Percentiles rank a stretch among this genome's conserved stretches.
These are phyloP conservation scores for Nothophytophthora sp. DNA, from an alignment of 352 stramenopile genomes.

Conservation along the genomic window DNA sequence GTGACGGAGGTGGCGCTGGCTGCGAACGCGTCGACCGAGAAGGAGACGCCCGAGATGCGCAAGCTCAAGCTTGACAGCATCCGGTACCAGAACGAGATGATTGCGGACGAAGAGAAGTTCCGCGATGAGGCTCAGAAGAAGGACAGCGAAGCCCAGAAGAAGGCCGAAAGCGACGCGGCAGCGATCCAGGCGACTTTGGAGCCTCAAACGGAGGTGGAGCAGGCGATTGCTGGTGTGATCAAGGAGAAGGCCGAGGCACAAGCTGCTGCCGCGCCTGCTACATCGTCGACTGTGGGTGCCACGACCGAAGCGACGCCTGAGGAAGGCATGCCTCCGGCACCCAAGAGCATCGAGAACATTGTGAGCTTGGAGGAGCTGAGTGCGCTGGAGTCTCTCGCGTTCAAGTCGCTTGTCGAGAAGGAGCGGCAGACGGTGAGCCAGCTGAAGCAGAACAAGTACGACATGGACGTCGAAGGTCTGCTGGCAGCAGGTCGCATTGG, in stretches of 20 bases:
- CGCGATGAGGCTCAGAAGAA: constrained; percentile 84
- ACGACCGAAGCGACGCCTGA: constrained; percentile 15
- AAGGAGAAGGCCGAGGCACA: constrained; percentile 30
- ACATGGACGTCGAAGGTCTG: constrained; percentile 87
- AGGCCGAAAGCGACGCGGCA: constrained; percentile 62
- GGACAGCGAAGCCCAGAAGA: constrained; percentile 75
- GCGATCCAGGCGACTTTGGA: constrained; percentile 30
- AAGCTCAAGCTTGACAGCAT: constrained; percentile 92
- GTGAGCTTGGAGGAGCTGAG: constrained; percentile 82
- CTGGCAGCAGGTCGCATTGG: constrained; percentile 81
- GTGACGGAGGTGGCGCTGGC: constrained; percentile 86
- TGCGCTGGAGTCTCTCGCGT: constrained; percentile 82
- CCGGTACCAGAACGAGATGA: constrained; percentile 96
- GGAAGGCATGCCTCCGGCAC: constrained; percentile 18
- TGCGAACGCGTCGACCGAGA: constrained; percentile 65
- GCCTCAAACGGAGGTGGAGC: constrained; percentile 32
- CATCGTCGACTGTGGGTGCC: not conserved
- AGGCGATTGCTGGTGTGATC: constrained; percentile 35
- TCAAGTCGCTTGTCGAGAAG: constrained; percentile 88
- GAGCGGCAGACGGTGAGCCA: constrained; percentile 84
- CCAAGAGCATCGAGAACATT: constrained; percentile 75
- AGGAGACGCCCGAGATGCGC: constrained; percentile 73
- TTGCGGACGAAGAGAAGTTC: constrained; percentile 92
- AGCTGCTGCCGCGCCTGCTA: constrained; percentile 2
- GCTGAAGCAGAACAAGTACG: constrained; percentile 88